Base-by-base conservation (phyloP, 768 basidiomycete genomes). In the Tephrocybe sp. region DNA sequence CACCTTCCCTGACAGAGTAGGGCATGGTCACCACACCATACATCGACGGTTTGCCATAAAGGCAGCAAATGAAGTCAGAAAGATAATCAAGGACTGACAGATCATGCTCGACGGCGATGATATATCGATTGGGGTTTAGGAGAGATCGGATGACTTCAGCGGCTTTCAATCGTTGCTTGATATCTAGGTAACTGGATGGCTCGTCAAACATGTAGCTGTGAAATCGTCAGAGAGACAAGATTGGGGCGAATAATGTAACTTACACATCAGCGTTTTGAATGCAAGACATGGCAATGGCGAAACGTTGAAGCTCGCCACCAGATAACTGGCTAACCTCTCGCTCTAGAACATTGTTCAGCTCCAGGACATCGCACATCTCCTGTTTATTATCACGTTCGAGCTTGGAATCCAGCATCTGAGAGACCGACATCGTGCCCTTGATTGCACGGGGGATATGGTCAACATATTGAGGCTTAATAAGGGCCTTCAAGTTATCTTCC, bases 21-120 rank as follows among this genome's bases (percentile, higher is more conserved):
- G 97, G 97, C 93, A 98, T 94, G 4, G 97, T 99, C 11, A 98
- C 97, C 25, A 99, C 97, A 64, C 97, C 94, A 61, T 97, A 97
- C 83, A 93, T 90, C 3, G 91, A 91, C 2, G 94, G 92, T 68
- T 94, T 95, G 59, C 97, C 97, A 70, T 99, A 99, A 29, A 99
- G 69, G 70, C 91, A 93, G 70, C 97, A 99, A 65, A 99, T 86
- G 64, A 93, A 99, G 70, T 99, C 97, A 50, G 95, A 98, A 9
- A 98, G 81, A 70, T 98, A 99, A 68, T 99, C 97, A 41, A 98
- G 80, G 30, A 97, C 94, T 3, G 97, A 94, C 62, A 99, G 71
- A 77, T 99, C 97, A 78, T 99, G 97, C 76, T 99, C 97, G 49
- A 99, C 97, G 29, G 92, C 92, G 52, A 99, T 87, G 54, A 99